Base-by-base conservation (phyloP, 441 rosid genomes). In the Adansonia madagascariensis region DNA sequence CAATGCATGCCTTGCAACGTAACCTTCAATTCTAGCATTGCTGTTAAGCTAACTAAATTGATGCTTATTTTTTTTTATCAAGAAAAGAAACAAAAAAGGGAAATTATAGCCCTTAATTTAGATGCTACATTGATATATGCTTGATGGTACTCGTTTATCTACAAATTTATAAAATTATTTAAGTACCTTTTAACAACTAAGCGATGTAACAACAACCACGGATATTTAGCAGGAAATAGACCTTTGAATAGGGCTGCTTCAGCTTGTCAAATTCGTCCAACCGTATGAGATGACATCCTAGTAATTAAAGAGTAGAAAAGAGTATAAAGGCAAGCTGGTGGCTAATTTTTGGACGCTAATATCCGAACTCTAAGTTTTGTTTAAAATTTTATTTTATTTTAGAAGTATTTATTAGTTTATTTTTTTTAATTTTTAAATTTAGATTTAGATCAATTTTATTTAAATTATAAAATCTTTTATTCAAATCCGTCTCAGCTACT, bases 131-230 rank as follows among this genome's bases (percentile, higher is more conserved):
- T 39, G 43, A 5, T 39, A 39, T 39, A 4, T 27, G 35, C 1
- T 61, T 61, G 65, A 14, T 79, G 35, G 50, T 77, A 43, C 59
- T 64, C 31, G 64, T 57, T 82, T 63, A 77, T 75, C 83, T 73
- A 50, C 41, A 61, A 24, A 4, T 24, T 27, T 11, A 7, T 24
- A 27, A 27, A n/a, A 56, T 61, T 61, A n/a, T 59, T 56, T 27
- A 3, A 41, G 9, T 17, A 50, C 56, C 27, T 8, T 20, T 56
- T 77, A 66, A 70, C 78, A 50, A 67, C 43, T 61, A 9, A 27
- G 35, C 11, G n/a, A 46, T 39, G 61, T 60, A 80, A 74, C 85
- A 44, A 59, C 78, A 41, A 63, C 56, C 49, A 39, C 35, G 35
- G 35, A 20, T 18, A 56, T 41, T 78, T 50, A 67, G 59, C 46